Conservation (phyloP, 1,284 basidiomycete species). For the Neonothopanus nambi region DNA sequence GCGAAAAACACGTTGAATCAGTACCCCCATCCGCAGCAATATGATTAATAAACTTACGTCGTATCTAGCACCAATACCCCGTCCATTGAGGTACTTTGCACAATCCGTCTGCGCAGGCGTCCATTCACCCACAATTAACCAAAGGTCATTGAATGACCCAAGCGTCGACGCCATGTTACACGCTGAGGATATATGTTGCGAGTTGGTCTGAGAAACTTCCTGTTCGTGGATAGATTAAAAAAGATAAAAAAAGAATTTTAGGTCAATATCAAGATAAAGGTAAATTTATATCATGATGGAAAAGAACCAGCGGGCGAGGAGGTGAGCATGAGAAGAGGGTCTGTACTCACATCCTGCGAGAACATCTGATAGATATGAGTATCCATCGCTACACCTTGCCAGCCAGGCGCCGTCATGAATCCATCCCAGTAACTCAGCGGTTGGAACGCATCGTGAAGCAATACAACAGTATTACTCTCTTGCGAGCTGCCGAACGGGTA, state of each 20-base stretch:
- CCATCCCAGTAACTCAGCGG: conserved; percentile 72
- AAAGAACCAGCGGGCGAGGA: background rate
- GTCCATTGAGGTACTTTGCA: conserved; percentile 76
- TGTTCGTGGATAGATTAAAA: conserved; percentile 25
- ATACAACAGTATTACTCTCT: conserved; percentile 62
- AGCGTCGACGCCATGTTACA: conserved; percentile 55
- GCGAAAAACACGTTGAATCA: too few species aligned
- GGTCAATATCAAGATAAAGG: too few species aligned
- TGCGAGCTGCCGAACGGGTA: conserved; percentile 57
- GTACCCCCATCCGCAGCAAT: too few species aligned
- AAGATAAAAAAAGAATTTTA: too few species aligned
- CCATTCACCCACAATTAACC: conserved; percentile 86
- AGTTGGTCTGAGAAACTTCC: conserved; percentile 52
- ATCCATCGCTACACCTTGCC: conserved; percentile 77
- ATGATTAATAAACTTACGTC: too few species aligned
- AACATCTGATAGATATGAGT: conserved; percentile 86
- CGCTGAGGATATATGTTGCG: conserved; percentile 66
- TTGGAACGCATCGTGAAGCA: conserved; percentile 89
- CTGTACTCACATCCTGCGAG: conserved; percentile 49
- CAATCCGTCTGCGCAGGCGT: conserved; percentile 84
- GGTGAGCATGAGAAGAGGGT: conserved; percentile 8
- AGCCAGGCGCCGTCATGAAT: conserved; percentile 61
- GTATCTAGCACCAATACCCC: conserved; percentile 73
- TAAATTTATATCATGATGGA: too few species aligned
- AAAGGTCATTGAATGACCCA: conserved; percentile 54